Percentiles rank a stretch among this genome's conserved stretches.
Conservation (phyloP, 257 asterid species). For the Salvia rosmarinus region DNA sequence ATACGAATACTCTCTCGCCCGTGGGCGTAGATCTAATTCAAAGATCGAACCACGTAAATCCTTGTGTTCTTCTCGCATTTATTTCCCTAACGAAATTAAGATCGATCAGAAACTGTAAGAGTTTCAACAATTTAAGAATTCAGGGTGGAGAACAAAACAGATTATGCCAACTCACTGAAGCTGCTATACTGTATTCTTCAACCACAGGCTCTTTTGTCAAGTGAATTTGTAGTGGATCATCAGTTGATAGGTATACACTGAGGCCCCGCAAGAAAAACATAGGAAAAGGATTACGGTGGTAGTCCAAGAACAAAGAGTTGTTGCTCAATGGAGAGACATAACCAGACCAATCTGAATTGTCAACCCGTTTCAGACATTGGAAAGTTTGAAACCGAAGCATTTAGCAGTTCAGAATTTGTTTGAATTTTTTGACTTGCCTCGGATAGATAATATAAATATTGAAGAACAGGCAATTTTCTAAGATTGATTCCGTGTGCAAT, state of each 20-base stretch:
- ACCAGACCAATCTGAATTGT: slow-evolving; percentile 90
- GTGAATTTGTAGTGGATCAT: slow-evolving; percentile 97
- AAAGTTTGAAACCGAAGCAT: slow-evolving; percentile 29
- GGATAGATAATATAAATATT: slow-evolving; percentile 86
- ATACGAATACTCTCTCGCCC: too few relatives aligned
- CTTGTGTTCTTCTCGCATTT: too few relatives aligned
- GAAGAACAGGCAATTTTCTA: slow-evolving; percentile 94
- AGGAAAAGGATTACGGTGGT: slow-evolving; percentile 96
- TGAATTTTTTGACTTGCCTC: slow-evolving; percentile 60
- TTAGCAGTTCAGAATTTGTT: slow-evolving; percentile 12
- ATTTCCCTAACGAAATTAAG: too few relatives aligned
- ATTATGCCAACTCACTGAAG: slow-evolving; percentile 69
- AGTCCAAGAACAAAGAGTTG: slow-evolving; percentile 92
- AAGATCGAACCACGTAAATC: too few relatives aligned
- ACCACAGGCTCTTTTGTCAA: slow-evolving; percentile 96
- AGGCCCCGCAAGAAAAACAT: slow-evolving; percentile 93
- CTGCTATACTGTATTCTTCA: slow-evolving; percentile 98
- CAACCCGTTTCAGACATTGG: slow-evolving; percentile 32
- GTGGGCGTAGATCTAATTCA: too few relatives aligned
- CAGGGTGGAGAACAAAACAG: slow-evolving; percentile 3
- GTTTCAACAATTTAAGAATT: slow-evolving; percentile 1
- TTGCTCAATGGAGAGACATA: slow-evolving; percentile 98
- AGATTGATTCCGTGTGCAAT: slow-evolving; percentile 96
- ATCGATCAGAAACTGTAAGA: slow-evolving; percentile 3
- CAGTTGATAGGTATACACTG: slow-evolving; percentile 93